These are phyloP conservation scores for Pseudohalonectria lignicola DNA, from an alignment of 2,329 filamentous ascomycete species.

Conservation along the genomic window DNA sequence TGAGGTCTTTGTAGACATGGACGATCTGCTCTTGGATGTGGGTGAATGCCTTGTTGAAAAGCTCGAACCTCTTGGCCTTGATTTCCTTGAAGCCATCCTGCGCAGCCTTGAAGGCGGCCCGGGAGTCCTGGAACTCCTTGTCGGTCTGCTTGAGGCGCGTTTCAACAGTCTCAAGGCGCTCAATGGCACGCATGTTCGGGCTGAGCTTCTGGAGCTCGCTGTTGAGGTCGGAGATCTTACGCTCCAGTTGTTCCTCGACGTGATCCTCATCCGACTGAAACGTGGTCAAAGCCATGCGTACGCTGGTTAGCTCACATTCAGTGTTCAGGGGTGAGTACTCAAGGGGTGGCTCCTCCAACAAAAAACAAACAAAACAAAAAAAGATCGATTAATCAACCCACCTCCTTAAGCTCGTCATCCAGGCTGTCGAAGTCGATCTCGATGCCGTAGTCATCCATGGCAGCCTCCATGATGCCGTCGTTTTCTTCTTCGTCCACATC, in stretches of 20 bases:
- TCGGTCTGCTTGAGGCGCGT: conserved; percentile 73
- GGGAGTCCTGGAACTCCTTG: conserved; percentile 79
- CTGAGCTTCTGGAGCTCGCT: conserved; percentile 86
- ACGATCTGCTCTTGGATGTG: conserved; percentile 95
- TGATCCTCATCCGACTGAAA: conserved; percentile 60
- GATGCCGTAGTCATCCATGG: conserved; percentile 83
- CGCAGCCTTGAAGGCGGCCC: conserved; percentile 50
- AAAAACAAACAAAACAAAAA: no score
- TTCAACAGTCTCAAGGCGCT: conserved; percentile 80
- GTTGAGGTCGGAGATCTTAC: conserved; percentile 64
- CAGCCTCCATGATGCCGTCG: conserved; percentile 47
- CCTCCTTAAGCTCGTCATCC: conserved; percentile 71
- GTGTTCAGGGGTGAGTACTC: no score
- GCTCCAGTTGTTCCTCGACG: conserved; percentile 64
- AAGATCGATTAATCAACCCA: no score
- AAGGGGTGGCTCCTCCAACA: no score
- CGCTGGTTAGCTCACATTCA: neutral
- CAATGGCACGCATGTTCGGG: conserved; percentile 91
- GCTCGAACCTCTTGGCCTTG: conserved; percentile 71
- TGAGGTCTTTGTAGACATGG: conserved; percentile 90
- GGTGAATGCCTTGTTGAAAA: conserved; percentile 90
- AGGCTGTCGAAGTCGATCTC: conserved; percentile 75
- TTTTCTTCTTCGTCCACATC: conserved; percentile 72
- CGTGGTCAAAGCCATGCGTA: neutral
- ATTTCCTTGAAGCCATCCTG: conserved; percentile 56